phyloP scores from a whole-genome alignment of 805 yeast genomes.

The Teunomyces panamensis region DNA sequence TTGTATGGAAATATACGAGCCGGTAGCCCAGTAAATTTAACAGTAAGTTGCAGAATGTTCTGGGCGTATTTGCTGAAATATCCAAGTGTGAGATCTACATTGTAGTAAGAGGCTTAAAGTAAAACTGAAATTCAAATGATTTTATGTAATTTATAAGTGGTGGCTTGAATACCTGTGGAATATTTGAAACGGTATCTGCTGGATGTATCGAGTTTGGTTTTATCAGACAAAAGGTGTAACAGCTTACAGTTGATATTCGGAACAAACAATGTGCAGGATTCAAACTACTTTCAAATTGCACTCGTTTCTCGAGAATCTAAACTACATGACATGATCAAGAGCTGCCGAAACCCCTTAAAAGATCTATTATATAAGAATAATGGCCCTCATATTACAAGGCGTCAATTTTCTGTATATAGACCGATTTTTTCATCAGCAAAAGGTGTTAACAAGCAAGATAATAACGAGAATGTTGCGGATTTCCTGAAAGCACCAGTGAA shows the following conservation, averaged over 20 bases:
- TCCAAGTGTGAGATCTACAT: no score
- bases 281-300: no score
- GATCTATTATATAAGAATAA: neutral
- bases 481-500: neutral
- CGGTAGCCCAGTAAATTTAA: neutral
- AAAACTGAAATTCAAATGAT: no score
- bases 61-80: no score
- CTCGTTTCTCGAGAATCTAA: no score
- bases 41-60: no score
- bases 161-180: neutral
- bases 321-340: neutral
- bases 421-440: neutral
- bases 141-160: no score
- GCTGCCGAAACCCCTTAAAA: neutral
- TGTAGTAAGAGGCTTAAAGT: no score
- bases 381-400: neutral
- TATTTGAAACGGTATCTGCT: neutral
- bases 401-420: neutral
- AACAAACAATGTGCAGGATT: no score
- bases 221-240: no score
- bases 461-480: neutral
- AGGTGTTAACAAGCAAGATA: neutral
- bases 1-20: constrained; percentile 1
- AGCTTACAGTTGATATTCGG: no score
- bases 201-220: no score